Base-by-base conservation (phyloP, 176 grass and related monocot species). In the Panicum miliaceum region DNA sequence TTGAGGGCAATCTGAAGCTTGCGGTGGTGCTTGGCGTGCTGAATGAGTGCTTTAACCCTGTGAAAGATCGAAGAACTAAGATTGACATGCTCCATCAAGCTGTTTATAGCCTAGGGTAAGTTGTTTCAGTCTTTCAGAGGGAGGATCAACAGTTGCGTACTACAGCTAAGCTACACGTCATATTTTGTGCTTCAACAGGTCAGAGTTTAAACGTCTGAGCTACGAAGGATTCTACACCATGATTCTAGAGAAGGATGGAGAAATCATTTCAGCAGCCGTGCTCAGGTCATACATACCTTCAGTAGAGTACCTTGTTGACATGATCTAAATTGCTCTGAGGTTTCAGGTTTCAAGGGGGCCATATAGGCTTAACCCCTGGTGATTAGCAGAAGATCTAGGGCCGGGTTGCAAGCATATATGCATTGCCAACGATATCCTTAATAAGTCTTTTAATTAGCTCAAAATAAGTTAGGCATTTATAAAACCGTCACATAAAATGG, bases 141-240 rank as follows among this genome's bases (percentile, higher is more conserved):
- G 8, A 41, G 40, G 11, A 47, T 47, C 9, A 47, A 47, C 45
- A 47, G 45, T 47, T 47, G 3, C 11, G 10, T 10, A 47, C 1
- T 47, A 47, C 2, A 9, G 29, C 29, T 32, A 32, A 32, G 29
- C 29, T 32, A 32, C 29, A 32, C n/a, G n/a, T n/a, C n/a, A n/a
- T n/a, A n/a, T 23, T 41, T 27, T 6, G 0, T 45, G 0, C 2
- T 34, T 63, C 23, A 47, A 46, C 83, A 97, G 92, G 22, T 97
- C 94, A 13, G 53, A 88, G 67, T 97, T 94, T 80, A 90, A 87
- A 58, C 67, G 92, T 12, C 43, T 94, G n/a, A 94, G 85, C 66
- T 97, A 89, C 0, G 85, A 97, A 72, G 90, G 94, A 36, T 94
- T 97, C 82, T 88, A 90, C 68, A 92, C 94, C 68, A 58, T 92